Evolutionary conservation across 768 basidiomycete species (phyloP).

Genomic region (Tylopilus sp.): DNA sequence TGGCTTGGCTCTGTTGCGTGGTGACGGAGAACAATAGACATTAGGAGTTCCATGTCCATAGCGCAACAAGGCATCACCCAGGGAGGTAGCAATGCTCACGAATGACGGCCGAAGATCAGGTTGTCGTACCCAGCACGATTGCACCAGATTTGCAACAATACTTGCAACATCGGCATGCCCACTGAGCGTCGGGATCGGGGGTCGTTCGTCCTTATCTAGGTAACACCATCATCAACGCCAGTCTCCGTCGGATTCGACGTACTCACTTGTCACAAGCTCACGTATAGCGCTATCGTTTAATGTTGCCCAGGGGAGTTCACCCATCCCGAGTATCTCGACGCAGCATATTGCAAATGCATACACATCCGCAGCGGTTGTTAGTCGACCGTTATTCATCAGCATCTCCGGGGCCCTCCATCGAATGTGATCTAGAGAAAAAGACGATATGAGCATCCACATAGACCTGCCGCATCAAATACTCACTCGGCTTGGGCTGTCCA

Average conservation of each 20-base stretch:
- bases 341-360: conserved; percentile 69
- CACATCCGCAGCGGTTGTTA: conserved; percentile 59
- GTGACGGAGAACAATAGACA: background rate
- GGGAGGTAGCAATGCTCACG: conserved; percentile 40
- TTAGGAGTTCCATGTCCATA: conserved; percentile 23
- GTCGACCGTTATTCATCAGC: conserved; percentile 42
- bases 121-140: conserved; percentile 53
- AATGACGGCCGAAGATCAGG: conserved; percentile 55
- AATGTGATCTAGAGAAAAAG: conserved; percentile 52
- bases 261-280: conserved; percentile 49
- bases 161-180: conserved; percentile 32
- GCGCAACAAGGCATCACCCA: conserved; percentile 45
- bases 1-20: background rate
- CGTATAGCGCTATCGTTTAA: conserved; percentile 50
- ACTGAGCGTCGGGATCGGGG: conserved; percentile 40
- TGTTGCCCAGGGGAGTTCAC: conserved; percentile 55
- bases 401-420: conserved; percentile 75
- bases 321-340: conserved; percentile 60
- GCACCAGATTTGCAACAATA: conserved; percentile 42
- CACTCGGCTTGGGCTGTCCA: conserved; percentile 47
- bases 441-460: background rate
- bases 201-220: conserved; percentile 50
- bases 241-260: conserved; percentile 1
- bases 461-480: background rate
- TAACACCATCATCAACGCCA: conserved; percentile 16